Percentiles rank a stretch among this genome's conserved stretches.
Conservation (phyloP, 306 rosid genomes). For the Vachellia collinsii region DNA sequence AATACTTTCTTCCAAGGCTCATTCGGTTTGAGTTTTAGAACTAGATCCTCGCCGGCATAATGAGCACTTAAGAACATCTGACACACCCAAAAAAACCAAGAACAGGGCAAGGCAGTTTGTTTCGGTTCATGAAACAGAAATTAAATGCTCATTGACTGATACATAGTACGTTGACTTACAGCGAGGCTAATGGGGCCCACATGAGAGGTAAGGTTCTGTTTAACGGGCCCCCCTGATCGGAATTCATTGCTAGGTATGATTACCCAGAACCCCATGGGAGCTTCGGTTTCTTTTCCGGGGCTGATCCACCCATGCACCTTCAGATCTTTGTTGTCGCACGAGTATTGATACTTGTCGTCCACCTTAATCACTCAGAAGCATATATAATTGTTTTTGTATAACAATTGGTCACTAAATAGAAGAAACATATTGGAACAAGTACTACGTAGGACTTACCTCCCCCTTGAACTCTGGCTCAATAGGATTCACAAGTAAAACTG, state of each 20-base stretch:
- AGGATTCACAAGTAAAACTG: slow-evolving; percentile 72
- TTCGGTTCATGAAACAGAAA: not conserved
- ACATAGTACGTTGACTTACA: slow-evolving; percentile 42
- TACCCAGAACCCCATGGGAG: slow-evolving; percentile 75
- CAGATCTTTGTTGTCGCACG: slow-evolving; percentile 66
- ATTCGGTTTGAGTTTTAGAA: slow-evolving; percentile 55
- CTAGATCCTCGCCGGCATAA: slow-evolving; percentile 84
- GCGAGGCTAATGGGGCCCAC: slow-evolving; percentile 83
- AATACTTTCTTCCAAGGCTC: slow-evolving; percentile 92
- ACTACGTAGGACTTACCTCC: slow-evolving; percentile 43
- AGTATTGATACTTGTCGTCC: slow-evolving; percentile 90
- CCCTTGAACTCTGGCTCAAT: slow-evolving; percentile 70
- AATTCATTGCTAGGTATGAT: slow-evolving; percentile 76
- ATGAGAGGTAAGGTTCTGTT: slow-evolving; percentile 81
- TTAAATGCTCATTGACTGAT: not conserved
- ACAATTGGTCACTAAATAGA: not conserved
- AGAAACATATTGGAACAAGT: not conserved
- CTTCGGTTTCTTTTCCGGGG: slow-evolving; percentile 37
- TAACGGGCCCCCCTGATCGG: slow-evolving; percentile 76
- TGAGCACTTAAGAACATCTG: slow-evolving; percentile 93
- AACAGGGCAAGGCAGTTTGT: not conserved
- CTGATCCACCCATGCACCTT: slow-evolving; percentile 88
- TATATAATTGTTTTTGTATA: not conserved
- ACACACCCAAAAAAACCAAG: not conserved
- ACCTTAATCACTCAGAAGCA: slow-evolving; percentile 45